Evolutionary conservation across 805 yeast species (phyloP).

Genomic region (Starmera amethionina): DNA sequence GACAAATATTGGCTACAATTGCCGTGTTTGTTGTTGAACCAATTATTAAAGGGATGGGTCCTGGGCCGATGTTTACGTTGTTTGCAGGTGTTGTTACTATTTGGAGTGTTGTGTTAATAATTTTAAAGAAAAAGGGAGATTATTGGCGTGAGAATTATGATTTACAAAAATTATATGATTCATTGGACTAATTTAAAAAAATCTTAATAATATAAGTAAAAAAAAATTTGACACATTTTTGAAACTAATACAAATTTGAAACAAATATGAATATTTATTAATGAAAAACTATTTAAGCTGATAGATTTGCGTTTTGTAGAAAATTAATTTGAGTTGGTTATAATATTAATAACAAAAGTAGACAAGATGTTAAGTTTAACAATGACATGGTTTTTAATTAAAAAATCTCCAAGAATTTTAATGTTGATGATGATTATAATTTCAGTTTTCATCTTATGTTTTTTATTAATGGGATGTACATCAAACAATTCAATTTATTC

Average conservation of each 20-base stretch:
- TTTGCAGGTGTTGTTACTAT: conserved; percentile 47
- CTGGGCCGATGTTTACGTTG: conserved; percentile 63
- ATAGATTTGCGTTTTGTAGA: too few relatives aligned
- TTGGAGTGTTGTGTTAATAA: conserved; percentile 29
- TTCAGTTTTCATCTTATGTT: conserved; percentile 39
- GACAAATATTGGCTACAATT: conserved; percentile 65
- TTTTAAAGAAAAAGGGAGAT: conserved; percentile 48
- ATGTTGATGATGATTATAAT: conserved; percentile 34
- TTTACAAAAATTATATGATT: conserved; percentile 45
- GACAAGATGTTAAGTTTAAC: conserved; percentile 2
- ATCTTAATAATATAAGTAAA: too few relatives aligned
- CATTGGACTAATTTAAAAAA: conserved; percentile 15
- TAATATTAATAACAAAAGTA: too few relatives aligned
- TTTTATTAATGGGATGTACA: conserved; percentile 48
- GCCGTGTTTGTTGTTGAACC: conserved; percentile 75
- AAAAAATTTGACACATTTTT: too few relatives aligned
- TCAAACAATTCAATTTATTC: conserved; percentile 30
- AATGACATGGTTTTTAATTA: conserved; percentile 18
- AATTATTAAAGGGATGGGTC: conserved; percentile 51
- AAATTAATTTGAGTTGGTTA: too few relatives aligned
- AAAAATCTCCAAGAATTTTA: conserved; percentile 32
- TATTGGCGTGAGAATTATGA: conserved; percentile 56
- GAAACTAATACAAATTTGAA: too few relatives aligned
- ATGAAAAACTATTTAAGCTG: too few relatives aligned
- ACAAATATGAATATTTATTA: too few relatives aligned